Base-by-base conservation (phyloP, 371 early-diverging fungal species). In the Phascolomyces articulosus region DNA sequence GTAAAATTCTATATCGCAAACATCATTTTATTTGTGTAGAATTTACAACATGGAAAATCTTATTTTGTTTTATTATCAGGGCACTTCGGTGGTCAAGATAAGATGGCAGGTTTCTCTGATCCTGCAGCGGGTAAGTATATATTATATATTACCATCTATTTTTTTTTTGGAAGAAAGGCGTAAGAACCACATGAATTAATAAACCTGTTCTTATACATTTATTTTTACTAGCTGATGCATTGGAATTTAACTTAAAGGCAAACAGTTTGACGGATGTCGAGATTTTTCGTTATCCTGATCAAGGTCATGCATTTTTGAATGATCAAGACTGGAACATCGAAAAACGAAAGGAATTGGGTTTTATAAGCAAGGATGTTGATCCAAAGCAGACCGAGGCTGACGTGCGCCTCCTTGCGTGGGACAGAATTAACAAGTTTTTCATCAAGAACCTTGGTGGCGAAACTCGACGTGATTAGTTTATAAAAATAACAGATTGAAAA, bases 301-400 rank as follows among this genome's bases (percentile, higher is more conserved):
- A 75, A 67, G 82, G 75, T 6, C 86, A 86, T 54, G 86, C 82
- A 8, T 86, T 86, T 64, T 75, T 84, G 74, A 86, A 84, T 56
- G 82, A 80, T 40, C 71, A 74, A 29, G 68, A 62, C 11, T 77
- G 81, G 78, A 62, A 59, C 44, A 64, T 73, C 28, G 58, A 72
- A 21, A 71, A 70, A 56, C 72, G 82, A 29, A 79, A 78, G 44
- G 76, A 71, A 55, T 62, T 77, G n/a, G 77, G 74, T 9, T 77
- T 82, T 49, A 71, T 74, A 15, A 69, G 69, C 55, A 73, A 74
- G 23, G 29, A 58, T 13, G 65, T 61, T 51, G 78, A 77, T 21
- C 70, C 72, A 20, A 61, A 66, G 21, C 47, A 48, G 34, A 74
- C 67, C 28, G 73, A 80, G 44, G 13, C 66, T 38, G 66, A 67